phyloP scores from a whole-genome alignment of 345 rosid species.

The Hibiscus syriacus region DNA sequence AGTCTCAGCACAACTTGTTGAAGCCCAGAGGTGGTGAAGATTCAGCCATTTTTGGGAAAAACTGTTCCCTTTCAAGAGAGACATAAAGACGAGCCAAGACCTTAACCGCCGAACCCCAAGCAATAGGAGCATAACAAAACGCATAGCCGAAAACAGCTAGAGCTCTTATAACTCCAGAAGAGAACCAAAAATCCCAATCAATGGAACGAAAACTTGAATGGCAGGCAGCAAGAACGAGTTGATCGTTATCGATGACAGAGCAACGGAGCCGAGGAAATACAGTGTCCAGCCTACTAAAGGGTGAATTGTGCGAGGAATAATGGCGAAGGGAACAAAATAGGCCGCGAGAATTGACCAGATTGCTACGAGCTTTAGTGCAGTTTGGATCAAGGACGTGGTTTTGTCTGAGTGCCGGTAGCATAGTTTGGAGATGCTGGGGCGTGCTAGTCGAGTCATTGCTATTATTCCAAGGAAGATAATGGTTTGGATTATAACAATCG shows the following conservation, averaged over 20 bases:
- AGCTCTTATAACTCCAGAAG: constrained; percentile 64
- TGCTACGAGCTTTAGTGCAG: constrained; percentile 46
- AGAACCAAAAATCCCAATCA: constrained; percentile 56
- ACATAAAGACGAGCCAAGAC: constrained; percentile 54
- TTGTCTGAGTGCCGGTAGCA: constrained; percentile 66
- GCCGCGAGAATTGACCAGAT: constrained; percentile 69
- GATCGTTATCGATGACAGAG: constrained; percentile 53
- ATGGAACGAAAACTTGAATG: constrained; percentile 46
- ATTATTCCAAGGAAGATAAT: constrained; percentile 54
- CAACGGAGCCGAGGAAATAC: constrained; percentile 63
- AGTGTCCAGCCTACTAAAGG: constrained; percentile 76
- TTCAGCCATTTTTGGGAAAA: constrained; percentile 62
- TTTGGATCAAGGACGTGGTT: constrained; percentile 43
- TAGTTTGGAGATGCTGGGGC: constrained; percentile 67
- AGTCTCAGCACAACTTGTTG: constrained; percentile 42
- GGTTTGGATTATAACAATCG: constrained; percentile 58
- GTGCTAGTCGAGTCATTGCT: constrained; percentile 51
- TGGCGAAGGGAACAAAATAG: constrained; percentile 67
- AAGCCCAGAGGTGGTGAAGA: constrained; percentile 30
- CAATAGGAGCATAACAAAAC: constrained; percentile 65
- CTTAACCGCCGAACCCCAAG: constrained; percentile 52
- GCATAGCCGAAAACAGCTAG: constrained; percentile 65
- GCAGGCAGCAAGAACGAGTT: constrained; percentile 63
- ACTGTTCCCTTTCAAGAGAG: constrained; percentile 63
- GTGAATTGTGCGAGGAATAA: constrained; percentile 75